Evolutionary conservation across 306 rosid species (phyloP).

Genomic region (Lathyrus tuberosus): DNA sequence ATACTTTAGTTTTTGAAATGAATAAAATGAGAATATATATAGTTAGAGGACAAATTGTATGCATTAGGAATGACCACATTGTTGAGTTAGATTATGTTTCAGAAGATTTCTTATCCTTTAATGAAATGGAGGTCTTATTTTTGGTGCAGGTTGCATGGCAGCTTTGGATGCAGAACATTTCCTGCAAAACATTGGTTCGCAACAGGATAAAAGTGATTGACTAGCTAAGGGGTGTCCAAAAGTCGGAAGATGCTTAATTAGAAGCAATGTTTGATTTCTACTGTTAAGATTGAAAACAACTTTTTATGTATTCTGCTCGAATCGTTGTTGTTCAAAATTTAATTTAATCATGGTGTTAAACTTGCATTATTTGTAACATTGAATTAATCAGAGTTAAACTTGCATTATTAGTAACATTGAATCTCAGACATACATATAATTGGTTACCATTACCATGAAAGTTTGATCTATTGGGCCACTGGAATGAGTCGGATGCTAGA

Average conservation of each 20-base stretch:
- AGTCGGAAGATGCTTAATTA: conserved; percentile 38
- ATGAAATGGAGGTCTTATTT: conserved; percentile 17
- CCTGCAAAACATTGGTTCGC: conserved; percentile 72
- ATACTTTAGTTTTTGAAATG: neutral
- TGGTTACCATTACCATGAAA: neutral
- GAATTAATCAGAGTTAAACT: neutral
- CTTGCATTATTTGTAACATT: conserved; percentile 35
- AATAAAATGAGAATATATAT: conserved; percentile 2
- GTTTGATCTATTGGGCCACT: conserved; percentile 17
- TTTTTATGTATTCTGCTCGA: conserved; percentile 10
- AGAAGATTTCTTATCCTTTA: neutral
- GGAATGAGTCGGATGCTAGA: neutral
- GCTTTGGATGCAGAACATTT: conserved; percentile 95
- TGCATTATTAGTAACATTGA: neutral
- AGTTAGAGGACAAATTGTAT: conserved; percentile 6
- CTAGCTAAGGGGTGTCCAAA: conserved; percentile 31
- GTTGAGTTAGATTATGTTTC: conserved; percentile 12
- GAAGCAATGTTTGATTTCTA: conserved; percentile 49
- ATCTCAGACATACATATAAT: neutral
- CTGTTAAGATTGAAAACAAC: conserved; percentile 15
- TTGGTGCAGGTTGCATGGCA: conserved; percentile 87
- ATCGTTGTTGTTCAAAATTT: conserved; percentile 5
- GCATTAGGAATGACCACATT: conserved; percentile 5
- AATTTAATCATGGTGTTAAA: conserved; percentile 18
- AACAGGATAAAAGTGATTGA: conserved; percentile 68